Conservation (phyloP, 495 filamentous ascomycete genomes). For the Staphylotrichum longicolle region DNA sequence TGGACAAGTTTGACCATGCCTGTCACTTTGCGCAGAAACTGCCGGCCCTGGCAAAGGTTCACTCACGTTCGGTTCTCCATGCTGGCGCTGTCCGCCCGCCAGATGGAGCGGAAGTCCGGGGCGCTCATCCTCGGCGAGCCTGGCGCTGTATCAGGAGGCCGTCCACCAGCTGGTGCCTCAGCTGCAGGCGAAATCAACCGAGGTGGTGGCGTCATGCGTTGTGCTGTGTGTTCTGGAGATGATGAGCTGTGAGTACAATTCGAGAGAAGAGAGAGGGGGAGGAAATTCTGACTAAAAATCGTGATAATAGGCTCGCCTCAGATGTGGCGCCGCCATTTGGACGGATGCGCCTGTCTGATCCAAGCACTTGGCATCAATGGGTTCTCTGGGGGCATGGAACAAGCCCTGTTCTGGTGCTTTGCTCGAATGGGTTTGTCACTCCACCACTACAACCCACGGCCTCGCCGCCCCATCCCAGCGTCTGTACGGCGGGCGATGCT, state of each 20-base stretch:
- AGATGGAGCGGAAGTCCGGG: constrained; percentile 3
- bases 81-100: constrained; percentile 7
- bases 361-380: constrained; percentile 6
- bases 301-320: too few species aligned
- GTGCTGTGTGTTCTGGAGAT: constrained; percentile 9
- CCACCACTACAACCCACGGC: background rate
- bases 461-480: too few species aligned
- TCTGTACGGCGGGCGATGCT: background rate
- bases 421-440: background rate
- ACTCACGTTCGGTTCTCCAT: constrained; percentile 1
- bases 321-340: constrained; percentile 8
- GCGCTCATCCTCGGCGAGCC: constrained; percentile 6
- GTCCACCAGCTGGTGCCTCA: constrained; percentile 8
- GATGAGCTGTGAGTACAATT: constrained; percentile 6
- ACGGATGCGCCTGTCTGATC: constrained; percentile 10
- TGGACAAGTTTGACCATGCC: constrained; percentile 2
- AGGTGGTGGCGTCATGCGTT: constrained; percentile 8
- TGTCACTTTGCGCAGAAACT: constrained; percentile 5
- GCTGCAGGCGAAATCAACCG: constrained; percentile 6
- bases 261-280: background rate
- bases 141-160: constrained; percentile 8
- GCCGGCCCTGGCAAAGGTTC: background rate
- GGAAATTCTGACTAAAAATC: too few species aligned
- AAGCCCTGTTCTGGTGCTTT: constrained; percentile 12
- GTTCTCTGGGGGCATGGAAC: constrained; percentile 6